Base-by-base conservation (phyloP, 306 rosid genomes). In the Rosa persica region DNA sequence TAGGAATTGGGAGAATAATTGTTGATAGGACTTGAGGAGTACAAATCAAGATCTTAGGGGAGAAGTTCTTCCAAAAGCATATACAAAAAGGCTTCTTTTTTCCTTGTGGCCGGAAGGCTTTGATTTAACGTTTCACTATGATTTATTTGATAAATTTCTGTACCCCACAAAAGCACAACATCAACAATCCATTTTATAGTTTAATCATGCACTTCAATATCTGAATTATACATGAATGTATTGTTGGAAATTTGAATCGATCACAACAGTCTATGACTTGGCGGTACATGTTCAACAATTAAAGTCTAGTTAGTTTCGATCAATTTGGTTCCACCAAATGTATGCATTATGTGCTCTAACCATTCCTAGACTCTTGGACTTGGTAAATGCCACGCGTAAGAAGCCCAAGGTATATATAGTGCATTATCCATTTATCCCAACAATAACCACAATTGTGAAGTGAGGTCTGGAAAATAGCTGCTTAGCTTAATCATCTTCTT, bases 1-100 rank as follows among this genome's bases (percentile, higher is more conserved):
- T 68, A 60, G 38, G 66, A 61, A 30, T 61, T 61, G 73, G 61
- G 30, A 65, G 55, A 82, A 77, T 81, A 67, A 44, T 64, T 72
- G 70, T 58, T 73, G 27, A 57, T 34, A 51, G 47, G 34, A 39
- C 68, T 25, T 27, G 39, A 10, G 10, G 36, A 4, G 65, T 48
- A 78, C 20, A 17, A 2, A 69, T 58, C 16, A 23, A 58, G 36
- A 48, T 15, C 30, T 61, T 44, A 17, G 43, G 3, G 65, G 27
- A 10, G 22, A 60, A 34, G 57, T 70, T 76, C 73, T 61, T 54
- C 20, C 23, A 23, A 67, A 65, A 52, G 60, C 71, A 48, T 30
- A 5, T 43, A 15, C 20, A 54, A 54, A 13, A 8, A 20, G 25
- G 61, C 30, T 40, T 43, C 1, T 4, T 5, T 30, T 13, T 30